A percentile compares a stretch with the other conserved stretches of the same genome.
Evolutionary conservation across 352 stramenopile species (phyloP).

Genomic region (Pythium brachiatum): DNA sequence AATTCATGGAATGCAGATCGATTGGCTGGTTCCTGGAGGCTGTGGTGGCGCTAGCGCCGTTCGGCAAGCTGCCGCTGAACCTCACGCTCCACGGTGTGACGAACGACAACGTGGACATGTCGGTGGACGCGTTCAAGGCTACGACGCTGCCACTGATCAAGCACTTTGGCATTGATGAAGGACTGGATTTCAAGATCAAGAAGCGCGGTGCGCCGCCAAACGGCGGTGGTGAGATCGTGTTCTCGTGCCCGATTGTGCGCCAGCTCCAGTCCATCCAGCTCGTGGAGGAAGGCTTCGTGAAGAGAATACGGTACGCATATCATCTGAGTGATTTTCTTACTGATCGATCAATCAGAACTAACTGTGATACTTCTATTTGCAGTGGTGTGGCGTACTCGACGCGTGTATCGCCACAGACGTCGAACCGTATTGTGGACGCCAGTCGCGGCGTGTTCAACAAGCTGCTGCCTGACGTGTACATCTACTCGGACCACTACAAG

Average conservation of each 20-base stretch:
- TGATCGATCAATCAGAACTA: not conserved
- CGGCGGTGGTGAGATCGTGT: slow-evolving; percentile 88
- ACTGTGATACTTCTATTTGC: not conserved
- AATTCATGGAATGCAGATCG: slow-evolving; percentile 33
- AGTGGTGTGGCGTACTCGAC: slow-evolving; percentile 95
- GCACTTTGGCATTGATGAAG: slow-evolving; percentile 95
- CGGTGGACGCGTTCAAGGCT: slow-evolving; percentile 93
- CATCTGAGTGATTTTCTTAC: not conserved
- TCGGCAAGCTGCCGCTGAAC: slow-evolving; percentile 95
- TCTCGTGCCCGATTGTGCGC: slow-evolving; percentile 94
- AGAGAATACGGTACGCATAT: slow-evolving; percentile 88
- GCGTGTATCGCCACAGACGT: slow-evolving; percentile 95
- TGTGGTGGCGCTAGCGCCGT: slow-evolving; percentile 95
- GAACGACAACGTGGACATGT: slow-evolving; percentile 91
- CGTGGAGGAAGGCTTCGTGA: slow-evolving; percentile 97
- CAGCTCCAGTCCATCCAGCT: slow-evolving; percentile 94
- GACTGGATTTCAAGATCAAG: slow-evolving; percentile 84
- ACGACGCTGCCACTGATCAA: slow-evolving; percentile 94
- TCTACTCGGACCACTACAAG: slow-evolving; percentile 99
- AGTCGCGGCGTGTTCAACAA: slow-evolving; percentile 97
- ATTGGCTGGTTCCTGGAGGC: slow-evolving; percentile 99
- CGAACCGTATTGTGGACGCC: slow-evolving; percentile 97
- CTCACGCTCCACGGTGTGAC: slow-evolving; percentile 95
- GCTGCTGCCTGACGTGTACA: slow-evolving; percentile 99
- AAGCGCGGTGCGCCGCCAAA: slow-evolving; percentile 89